phyloP scores from a whole-genome alignment of 2,329 filamentous ascomycete species.

The Pseudonectria buxi region DNA sequence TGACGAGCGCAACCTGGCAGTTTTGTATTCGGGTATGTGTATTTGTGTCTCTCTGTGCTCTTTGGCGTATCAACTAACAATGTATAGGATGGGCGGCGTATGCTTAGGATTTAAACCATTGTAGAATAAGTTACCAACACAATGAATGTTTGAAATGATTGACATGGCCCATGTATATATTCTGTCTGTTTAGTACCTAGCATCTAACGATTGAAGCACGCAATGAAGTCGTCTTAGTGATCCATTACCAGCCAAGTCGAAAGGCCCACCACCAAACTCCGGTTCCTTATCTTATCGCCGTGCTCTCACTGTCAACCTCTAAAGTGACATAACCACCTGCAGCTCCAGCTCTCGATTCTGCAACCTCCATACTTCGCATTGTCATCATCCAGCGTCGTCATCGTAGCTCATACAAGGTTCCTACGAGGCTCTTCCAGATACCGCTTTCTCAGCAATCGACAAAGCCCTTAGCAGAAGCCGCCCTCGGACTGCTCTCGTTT shows the following conservation, averaged over 20 bases:
- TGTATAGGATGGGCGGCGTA: slow-evolving; percentile 39
- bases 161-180: no score
- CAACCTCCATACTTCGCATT: background rate
- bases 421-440: background rate
- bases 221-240: no score
- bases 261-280: slow-evolving; percentile 4
- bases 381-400: background rate
- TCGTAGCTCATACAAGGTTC: background rate
- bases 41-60: no score
- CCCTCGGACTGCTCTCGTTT: background rate
- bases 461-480: background rate
- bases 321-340: slow-evolving; percentile 15
- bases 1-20: slow-evolving; percentile 85
- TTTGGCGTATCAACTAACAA: slow-evolving; percentile 13
- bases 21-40: slow-evolving; percentile 72
- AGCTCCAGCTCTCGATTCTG: slow-evolving; percentile 1
- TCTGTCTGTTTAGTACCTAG: no score
- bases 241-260: background rate
- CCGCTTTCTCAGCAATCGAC: background rate
- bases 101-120: no score
- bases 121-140: no score
- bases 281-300: slow-evolving; percentile 21
- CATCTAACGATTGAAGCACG: no score
- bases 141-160: no score
- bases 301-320: slow-evolving; percentile 1